Conservation (phyloP, 2,329 filamentous ascomycete species). For the Cercospora berteroae region DNA sequence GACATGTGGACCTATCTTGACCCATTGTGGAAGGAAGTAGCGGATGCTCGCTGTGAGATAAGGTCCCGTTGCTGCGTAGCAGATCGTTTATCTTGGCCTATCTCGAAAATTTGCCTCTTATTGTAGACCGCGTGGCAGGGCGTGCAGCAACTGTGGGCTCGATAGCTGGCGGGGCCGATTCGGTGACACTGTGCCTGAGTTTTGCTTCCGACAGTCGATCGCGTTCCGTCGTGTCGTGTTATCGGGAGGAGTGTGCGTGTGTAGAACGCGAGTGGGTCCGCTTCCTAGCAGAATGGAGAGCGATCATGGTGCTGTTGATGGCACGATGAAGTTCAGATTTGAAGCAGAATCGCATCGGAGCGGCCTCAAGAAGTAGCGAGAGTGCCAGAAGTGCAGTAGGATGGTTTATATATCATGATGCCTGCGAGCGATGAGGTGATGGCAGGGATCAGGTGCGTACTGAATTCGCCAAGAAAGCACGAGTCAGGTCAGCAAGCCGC, state of each 20-base stretch:
- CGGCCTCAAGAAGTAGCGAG: not conserved
- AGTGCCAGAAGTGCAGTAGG: not conserved
- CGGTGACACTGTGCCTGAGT: not conserved
- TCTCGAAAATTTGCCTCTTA: not conserved
- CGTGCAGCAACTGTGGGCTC: not conserved
- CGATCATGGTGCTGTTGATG: not conserved
- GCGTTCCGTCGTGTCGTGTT: not conserved
- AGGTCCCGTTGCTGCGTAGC: not conserved
- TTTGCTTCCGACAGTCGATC: not conserved
- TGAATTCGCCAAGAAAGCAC: not conserved
- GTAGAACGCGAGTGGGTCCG: not conserved
- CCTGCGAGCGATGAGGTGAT: not conserved
- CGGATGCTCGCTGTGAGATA: not conserved
- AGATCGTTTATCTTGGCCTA: constrained; percentile 2
- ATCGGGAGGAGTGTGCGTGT: not conserved
- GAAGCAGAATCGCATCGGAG: not conserved
- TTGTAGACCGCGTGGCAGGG: not conserved
- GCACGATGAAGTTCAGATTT: not conserved
- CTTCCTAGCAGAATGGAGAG: not conserved
- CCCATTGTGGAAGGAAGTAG: not conserved
- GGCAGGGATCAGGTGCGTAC: not conserved
- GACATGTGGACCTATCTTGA: not conserved
- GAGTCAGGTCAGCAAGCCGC: constrained; percentile 1
- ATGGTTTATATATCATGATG: not conserved
- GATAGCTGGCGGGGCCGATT: not conserved